Conservation (phyloP, 1,284 basidiomycete species). For the Kalmanozyma brasiliensis region DNA sequence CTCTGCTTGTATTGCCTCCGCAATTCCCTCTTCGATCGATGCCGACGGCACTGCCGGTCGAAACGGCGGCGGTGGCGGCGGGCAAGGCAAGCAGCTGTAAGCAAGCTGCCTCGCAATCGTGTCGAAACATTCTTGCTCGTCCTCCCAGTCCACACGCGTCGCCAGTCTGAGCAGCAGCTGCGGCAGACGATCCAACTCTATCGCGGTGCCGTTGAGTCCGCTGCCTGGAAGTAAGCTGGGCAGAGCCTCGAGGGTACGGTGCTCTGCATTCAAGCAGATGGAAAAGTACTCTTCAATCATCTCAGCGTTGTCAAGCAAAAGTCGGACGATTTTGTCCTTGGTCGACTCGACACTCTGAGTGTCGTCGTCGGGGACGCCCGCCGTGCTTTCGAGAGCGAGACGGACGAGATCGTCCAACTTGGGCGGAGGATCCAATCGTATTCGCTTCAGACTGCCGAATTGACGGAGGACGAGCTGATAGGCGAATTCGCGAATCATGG, state of each 20-base stretch:
- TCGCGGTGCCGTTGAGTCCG: slow-evolving; percentile 75
- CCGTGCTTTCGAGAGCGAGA: slow-evolving; percentile 81
- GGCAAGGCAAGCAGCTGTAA: slow-evolving; percentile 67
- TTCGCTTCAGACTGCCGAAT: slow-evolving; percentile 82
- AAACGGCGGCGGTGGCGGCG: slow-evolving; percentile 52
- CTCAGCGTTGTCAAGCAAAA: slow-evolving; percentile 73
- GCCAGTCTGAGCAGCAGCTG: slow-evolving; percentile 62
- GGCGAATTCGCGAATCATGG: slow-evolving; percentile 81
- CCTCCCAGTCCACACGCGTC: slow-evolving; percentile 83
- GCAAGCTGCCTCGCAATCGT: slow-evolving; percentile 85
- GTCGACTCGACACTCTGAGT: slow-evolving; percentile 65
- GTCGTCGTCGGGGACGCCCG: slow-evolving; percentile 67
- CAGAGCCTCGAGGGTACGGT: slow-evolving; percentile 78
- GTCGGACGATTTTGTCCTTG: slow-evolving; percentile 55
- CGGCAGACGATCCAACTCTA: slow-evolving; percentile 75
- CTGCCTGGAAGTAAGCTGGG: slow-evolving; percentile 79
- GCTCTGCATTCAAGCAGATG: slow-evolving; percentile 71
- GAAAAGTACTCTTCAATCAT: slow-evolving; percentile 96
- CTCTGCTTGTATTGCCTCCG: background rate
- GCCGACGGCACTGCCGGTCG: background rate
- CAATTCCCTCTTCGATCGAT: background rate
- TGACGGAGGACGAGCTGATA: slow-evolving; percentile 93
- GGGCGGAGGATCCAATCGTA: slow-evolving; percentile 86
- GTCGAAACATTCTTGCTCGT: slow-evolving; percentile 86
- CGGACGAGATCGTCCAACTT: slow-evolving; percentile 77